Base-by-base conservation (phyloP, 139 green algal genomes). In the Chlamydomonas sp. region DNA sequence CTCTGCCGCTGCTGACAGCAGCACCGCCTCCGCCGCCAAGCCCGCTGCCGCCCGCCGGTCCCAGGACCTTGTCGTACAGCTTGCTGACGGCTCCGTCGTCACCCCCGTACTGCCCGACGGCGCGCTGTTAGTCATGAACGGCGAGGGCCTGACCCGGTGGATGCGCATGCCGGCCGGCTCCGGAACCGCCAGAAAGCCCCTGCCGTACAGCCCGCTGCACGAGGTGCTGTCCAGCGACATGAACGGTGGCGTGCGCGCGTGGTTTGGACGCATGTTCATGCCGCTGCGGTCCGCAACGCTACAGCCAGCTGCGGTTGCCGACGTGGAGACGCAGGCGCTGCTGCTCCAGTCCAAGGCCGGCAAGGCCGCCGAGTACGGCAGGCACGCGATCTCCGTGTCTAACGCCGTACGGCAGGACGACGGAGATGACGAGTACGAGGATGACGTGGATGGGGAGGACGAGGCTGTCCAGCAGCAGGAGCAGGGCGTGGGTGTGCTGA, bases 251-350 rank as follows among this genome's bases (percentile, higher is more conserved):
- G 78, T 72, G 17, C 78, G 88, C 49, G 83, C 83, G 62, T 91
- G 88, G 88, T 91, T 91, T 60, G 88, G 88, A 4, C 83, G 88
- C 7, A 91, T 91, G 88, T 91, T 84, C 61, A 74, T 91, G 61
- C 88, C 88, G 2, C 83, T 77, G 2, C 15, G 6, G 18, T 3
- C 60, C 2, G 77, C 77, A 61, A 20, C 1, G 61, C 77, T 82
- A 62, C 77, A 82, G 31, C 31, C 31, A 0, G 31, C 31, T 49
- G 31, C 31, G 31, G 31, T 49, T 49, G 31, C 31, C 31, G 31
- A 49, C 31, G 31, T 49, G 31, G 31, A 49, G 31, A 31, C 1
- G 79, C 74, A 17, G n/a, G n/a, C n/a, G 31, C 31, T 49, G 31
- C 31, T 49, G 31, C 31, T 49, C 31, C 31, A 49, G 31, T 49